phyloP scores from a whole-genome alignment of 2,329 filamentous ascomycete species.

The Epichloe typhina region DNA sequence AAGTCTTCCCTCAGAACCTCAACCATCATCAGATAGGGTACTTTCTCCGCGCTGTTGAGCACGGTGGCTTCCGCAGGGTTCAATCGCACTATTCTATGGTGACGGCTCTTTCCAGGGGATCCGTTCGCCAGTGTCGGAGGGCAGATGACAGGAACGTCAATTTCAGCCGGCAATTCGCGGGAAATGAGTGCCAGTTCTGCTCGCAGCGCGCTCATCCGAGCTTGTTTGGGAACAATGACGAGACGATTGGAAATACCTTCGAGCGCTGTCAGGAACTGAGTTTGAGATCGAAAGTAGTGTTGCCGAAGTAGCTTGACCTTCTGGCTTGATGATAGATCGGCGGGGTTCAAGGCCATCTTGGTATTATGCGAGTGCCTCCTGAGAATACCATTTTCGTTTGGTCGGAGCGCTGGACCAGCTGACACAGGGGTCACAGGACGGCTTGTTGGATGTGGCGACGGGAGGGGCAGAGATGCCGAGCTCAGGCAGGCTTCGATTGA shows the following conservation, averaged over 20 bases:
- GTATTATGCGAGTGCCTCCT: slow-evolving; percentile 49
- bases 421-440: slow-evolving; percentile 46
- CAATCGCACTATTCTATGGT: slow-evolving; percentile 71
- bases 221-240: slow-evolving; percentile 68
- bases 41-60: slow-evolving; percentile 74
- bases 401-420: slow-evolving; percentile 33
- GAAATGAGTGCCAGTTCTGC: slow-evolving; percentile 71
- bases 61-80: slow-evolving; percentile 78
- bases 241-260: slow-evolving; percentile 79
- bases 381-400: slow-evolving; percentile 32
- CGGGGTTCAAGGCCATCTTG: slow-evolving; percentile 43
- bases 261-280: slow-evolving; percentile 65
- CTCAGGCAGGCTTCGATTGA: slow-evolving; percentile 49
- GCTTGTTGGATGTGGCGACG: slow-evolving; percentile 38
- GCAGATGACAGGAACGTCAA: slow-evolving; percentile 73
- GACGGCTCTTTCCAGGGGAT: slow-evolving; percentile 59
- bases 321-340: slow-evolving; percentile 50
- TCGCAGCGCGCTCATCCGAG: slow-evolving; percentile 65
- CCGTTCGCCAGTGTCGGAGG: slow-evolving; percentile 62
- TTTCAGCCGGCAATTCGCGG: slow-evolving; percentile 69
- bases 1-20: slow-evolving; percentile 74
- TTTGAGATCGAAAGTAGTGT: slow-evolving; percentile 74
- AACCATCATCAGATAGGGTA: slow-evolving; percentile 75
- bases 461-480: slow-evolving; percentile 53
- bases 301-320: slow-evolving; percentile 62